phyloP scores from a whole-genome alignment of 768 basidiomycete species.

The Cubamyces sp. region DNA sequence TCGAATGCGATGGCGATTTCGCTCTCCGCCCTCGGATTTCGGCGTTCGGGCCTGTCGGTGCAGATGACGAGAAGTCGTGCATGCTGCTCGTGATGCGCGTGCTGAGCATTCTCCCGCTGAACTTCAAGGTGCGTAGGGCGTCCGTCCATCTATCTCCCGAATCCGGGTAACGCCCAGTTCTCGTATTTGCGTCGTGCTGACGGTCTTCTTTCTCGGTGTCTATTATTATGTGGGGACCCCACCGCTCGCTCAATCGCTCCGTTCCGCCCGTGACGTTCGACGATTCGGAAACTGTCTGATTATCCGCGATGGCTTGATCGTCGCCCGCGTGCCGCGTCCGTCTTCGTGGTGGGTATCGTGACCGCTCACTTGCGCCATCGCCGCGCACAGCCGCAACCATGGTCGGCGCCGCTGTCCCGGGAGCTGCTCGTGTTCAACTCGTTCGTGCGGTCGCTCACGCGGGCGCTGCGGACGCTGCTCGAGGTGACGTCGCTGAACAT shows the following conservation, averaged over 20 bases:
- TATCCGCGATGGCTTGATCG: constrained; percentile 9
- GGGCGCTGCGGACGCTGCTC: constrained; percentile 85
- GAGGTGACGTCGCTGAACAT: constrained; percentile 94
- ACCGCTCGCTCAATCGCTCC: constrained; percentile 1
- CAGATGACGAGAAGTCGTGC: constrained; percentile 92
- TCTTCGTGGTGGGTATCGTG: not conserved
- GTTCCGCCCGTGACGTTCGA: not conserved
- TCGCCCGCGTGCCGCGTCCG: constrained; percentile 1
- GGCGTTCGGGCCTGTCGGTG: constrained; percentile 16
- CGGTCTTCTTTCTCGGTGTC: constrained; percentile 12
- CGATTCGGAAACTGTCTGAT: constrained; percentile 6
- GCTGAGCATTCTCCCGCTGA: constrained; percentile 91
- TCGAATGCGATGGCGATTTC: no score
- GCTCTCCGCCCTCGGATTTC: not conserved
- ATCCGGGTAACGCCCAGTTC: constrained; percentile 3
- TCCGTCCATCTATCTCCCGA: not conserved
- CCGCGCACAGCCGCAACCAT: constrained; percentile 70
- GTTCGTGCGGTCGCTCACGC: constrained; percentile 89
- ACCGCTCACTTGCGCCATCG: not conserved
- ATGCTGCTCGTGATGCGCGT: constrained; percentile 98
- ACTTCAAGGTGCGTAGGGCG: constrained; percentile 79
- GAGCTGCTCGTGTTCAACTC: constrained; percentile 98
- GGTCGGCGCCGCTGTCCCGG: constrained; percentile 95
- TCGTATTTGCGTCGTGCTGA: constrained; percentile 2
- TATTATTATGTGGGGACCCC: not conserved